Evolutionary conservation across 2,329 filamentous ascomycete species (phyloP).

Genomic region (Aureobasidium sp.): DNA sequence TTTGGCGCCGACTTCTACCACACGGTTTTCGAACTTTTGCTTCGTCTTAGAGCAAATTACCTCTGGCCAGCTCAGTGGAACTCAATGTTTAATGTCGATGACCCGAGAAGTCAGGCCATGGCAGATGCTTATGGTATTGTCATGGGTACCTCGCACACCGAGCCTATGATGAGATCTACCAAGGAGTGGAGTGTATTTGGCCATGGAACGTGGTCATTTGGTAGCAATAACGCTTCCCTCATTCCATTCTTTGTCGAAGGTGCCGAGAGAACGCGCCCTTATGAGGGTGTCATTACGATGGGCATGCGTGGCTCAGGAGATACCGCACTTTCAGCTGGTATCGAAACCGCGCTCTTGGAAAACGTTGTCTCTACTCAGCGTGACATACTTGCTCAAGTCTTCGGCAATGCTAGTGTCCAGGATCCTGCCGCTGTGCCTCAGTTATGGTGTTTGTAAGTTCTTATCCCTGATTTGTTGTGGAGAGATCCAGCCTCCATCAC

Average conservation of each 20-base stretch:
- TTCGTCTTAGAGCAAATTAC: conserved; percentile 64
- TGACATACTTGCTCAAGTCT: conserved; percentile 47
- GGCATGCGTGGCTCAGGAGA: conserved; percentile 64
- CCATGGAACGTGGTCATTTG: conserved; percentile 57
- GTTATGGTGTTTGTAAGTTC: conserved; percentile 51
- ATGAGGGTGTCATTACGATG: conserved; percentile 57
- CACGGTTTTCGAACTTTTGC: conserved; percentile 60
- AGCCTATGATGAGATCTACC: conserved; percentile 57
- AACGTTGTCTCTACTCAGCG: conserved; percentile 53
- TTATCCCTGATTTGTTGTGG: too few relatives aligned
- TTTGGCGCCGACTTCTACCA: conserved; percentile 52
- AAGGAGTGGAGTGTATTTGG: conserved; percentile 40
- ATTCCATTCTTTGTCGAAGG: conserved; percentile 55
- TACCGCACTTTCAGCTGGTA: conserved; percentile 48
- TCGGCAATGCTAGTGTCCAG: conserved; percentile 39
- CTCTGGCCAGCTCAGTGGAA: conserved; percentile 67
- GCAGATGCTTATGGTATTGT: conserved; percentile 68
- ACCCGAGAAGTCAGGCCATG: conserved; percentile 57
- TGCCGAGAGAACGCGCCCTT: conserved; percentile 54
- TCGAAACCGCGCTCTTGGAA: conserved; percentile 51
- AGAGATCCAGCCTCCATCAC: too few relatives aligned
- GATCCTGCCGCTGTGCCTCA: conserved; percentile 51
- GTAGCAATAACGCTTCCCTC: conserved; percentile 27
- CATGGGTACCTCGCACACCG: conserved; percentile 63
- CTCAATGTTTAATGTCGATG: conserved; percentile 61